Evolutionary conservation across 2,329 filamentous ascomycete genomes (phyloP).

Genomic region (Aspergillus sp.): DNA sequence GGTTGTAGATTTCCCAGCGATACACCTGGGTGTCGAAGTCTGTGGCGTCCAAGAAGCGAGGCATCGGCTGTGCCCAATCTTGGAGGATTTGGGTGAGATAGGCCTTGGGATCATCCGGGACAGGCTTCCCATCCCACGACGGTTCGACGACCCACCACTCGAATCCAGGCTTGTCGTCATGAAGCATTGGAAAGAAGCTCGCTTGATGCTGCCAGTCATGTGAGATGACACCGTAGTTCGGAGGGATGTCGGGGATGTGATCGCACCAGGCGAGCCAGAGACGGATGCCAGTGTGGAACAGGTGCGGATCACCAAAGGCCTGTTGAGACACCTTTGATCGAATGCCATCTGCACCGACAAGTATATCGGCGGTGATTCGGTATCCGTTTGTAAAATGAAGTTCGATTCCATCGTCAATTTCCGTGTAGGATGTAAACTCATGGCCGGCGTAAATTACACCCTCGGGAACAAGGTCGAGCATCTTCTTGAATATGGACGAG

Average conservation of each 20-base stretch:
- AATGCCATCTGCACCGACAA: constrained; percentile 17
- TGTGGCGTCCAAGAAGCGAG: too few species aligned
- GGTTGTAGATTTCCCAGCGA: too few species aligned
- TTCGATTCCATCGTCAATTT: too few species aligned
- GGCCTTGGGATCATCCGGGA: constrained; percentile 12
- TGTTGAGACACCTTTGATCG: constrained; percentile 15
- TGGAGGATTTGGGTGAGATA: too few species aligned
- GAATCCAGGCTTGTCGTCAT: constrained; percentile 18
- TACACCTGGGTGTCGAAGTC: too few species aligned
- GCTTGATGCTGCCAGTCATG: constrained; percentile 18
- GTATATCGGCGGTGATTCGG: constrained; percentile 11
- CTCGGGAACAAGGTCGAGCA: constrained; percentile 16
- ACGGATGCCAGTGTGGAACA: constrained; percentile 18
- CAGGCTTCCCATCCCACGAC: constrained; percentile 15
- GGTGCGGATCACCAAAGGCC: constrained; percentile 15
- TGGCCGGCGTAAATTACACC: constrained; percentile 11
- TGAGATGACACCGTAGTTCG: constrained; percentile 12
- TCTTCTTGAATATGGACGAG: constrained; percentile 18
- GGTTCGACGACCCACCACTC: constrained; percentile 22
- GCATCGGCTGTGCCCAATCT: too few species aligned
- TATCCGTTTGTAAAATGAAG: too few species aligned
- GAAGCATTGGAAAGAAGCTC: constrained; percentile 20
- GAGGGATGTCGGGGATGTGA: constrained; percentile 11
- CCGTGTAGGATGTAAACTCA: constrained; percentile 4
- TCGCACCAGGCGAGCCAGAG: constrained; percentile 21